These are phyloP conservation scores for Gnomoniopsis sp. DNA, from an alignment of 2,329 filamentous ascomycete genomes.

Conservation along the genomic window DNA sequence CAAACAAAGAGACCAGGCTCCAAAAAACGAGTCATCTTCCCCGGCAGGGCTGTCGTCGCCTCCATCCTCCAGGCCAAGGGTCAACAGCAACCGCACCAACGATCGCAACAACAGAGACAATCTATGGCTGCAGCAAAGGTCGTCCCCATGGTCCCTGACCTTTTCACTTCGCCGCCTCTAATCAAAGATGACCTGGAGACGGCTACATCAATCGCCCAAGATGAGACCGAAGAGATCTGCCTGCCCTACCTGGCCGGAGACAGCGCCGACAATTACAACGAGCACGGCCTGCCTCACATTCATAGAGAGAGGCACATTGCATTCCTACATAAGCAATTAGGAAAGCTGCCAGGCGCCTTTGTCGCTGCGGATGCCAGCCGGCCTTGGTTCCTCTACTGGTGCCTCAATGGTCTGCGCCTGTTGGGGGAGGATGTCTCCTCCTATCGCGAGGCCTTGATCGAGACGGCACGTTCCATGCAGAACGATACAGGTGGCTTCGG, in stretches of 20 bases:
- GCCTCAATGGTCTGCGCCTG: slow-evolving; percentile 68
- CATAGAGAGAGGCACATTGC: slow-evolving; percentile 57
- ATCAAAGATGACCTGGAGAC: slow-evolving; percentile 67
- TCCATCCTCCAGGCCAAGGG: slow-evolving; percentile 16
- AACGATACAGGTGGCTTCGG: slow-evolving; percentile 84
- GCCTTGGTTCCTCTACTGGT: slow-evolving; percentile 96
- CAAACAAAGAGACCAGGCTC: slow-evolving; percentile 14
- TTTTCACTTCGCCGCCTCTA: slow-evolving; percentile 57
- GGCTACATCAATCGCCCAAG: slow-evolving; percentile 64
- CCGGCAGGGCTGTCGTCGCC: slow-evolving; percentile 15
- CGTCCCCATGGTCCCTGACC: slow-evolving; percentile 41
- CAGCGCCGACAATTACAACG: slow-evolving; percentile 56
- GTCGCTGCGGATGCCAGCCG: slow-evolving; percentile 78
- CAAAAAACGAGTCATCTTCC: slow-evolving; percentile 17
- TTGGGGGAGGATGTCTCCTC: slow-evolving; percentile 70
- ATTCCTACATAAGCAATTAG: slow-evolving; percentile 60
- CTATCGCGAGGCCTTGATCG: slow-evolving; percentile 67
- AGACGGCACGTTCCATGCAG: slow-evolving; percentile 78
- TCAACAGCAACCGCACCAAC: neutral
- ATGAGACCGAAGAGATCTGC: slow-evolving; percentile 65
- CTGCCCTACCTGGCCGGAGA: slow-evolving; percentile 63
- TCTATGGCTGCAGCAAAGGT: neutral
- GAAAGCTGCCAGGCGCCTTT: slow-evolving; percentile 65
- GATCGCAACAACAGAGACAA: neutral
- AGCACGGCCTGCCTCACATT: slow-evolving; percentile 71